These are phyloP conservation scores for Rhinocladiella mackenziei DNA, from an alignment of 2,329 filamentous ascomycete species.

Conservation along the genomic window DNA sequence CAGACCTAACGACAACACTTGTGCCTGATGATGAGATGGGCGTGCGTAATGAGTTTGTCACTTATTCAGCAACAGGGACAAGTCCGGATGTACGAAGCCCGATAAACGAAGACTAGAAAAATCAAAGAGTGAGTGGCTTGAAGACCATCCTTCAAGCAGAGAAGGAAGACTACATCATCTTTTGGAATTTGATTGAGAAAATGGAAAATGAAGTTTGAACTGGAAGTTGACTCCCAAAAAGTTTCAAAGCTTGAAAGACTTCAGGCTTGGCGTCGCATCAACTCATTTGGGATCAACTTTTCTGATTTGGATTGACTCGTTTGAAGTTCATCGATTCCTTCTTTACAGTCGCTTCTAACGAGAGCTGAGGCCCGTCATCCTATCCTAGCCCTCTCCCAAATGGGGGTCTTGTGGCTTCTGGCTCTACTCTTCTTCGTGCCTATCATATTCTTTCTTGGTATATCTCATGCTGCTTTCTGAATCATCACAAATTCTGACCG, in stretches of 20 bases:
- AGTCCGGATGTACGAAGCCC: no score
- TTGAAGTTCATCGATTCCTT: no score
- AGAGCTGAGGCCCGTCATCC: no score
- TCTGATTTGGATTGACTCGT: no score
- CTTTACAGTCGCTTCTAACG: no score
- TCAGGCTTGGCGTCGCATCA: no score
- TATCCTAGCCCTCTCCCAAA: slow-evolving; percentile 2
- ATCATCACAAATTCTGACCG: not conserved
- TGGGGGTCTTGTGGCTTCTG: slow-evolving; percentile 21
- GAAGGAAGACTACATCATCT: slow-evolving; percentile 16
- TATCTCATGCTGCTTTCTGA: not conserved
- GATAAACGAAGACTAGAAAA: not conserved
- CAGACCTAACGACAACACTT: no score
- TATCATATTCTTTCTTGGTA: slow-evolving; percentile 24
- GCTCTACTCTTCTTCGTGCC: slow-evolving; percentile 23
- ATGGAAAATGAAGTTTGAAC: not conserved
- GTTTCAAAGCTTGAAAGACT: no score
- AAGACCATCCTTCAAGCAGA: slow-evolving; percentile 21
- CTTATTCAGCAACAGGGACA: no score
- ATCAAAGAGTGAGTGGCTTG: slow-evolving; percentile 9
- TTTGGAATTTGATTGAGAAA: not conserved
- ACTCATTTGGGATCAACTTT: no score
- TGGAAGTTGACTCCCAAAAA: slow-evolving; percentile 8
- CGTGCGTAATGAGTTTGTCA: not conserved
- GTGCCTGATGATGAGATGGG: no score